Percentiles rank a stretch among this genome's conserved stretches.
These are phyloP conservation scores for Amanita rubescens DNA, from an alignment of 768 basidiomycete genomes.

Conservation along the genomic window DNA sequence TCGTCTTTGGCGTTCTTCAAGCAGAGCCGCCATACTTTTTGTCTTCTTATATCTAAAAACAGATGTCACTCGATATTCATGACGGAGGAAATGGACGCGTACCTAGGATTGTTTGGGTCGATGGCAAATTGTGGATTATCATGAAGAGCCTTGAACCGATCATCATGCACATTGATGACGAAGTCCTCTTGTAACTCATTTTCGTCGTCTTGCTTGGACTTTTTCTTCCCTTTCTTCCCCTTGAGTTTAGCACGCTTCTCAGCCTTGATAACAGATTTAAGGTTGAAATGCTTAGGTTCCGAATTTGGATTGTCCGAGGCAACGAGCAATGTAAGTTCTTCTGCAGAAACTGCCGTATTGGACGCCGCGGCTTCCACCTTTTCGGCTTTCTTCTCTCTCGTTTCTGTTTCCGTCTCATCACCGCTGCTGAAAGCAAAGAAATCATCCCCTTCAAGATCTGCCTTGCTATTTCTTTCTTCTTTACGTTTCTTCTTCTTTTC, in stretches of 20 bases:
- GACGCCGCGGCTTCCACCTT: constrained; percentile 1
- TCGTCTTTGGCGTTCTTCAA: constrained; percentile 75
- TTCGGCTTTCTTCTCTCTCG: constrained; percentile 17
- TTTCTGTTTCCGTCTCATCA: constrained; percentile 22
- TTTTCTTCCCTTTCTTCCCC: constrained; percentile 34
- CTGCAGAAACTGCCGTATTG: constrained; percentile 22
- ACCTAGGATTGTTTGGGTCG: constrained; percentile 95
- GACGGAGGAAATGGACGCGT: constrained; percentile 24
- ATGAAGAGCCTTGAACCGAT: constrained; percentile 80
- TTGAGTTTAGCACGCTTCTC: constrained; percentile 46
- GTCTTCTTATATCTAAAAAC: constrained; percentile 81
- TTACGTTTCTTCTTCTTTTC: constrained; percentile 84
- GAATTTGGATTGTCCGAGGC: constrained; percentile 44
- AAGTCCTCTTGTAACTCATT: constrained; percentile 79
- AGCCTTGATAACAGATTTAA: constrained; percentile 81
- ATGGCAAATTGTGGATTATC: constrained; percentile 92
- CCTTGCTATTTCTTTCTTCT: constrained; percentile 30
- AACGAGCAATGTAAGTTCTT: constrained; percentile 60
- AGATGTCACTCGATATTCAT: constrained; percentile 7
- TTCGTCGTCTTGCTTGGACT: constrained; percentile 38
- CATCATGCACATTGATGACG: constrained; percentile 75
- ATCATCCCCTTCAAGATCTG: constrained; percentile 43
- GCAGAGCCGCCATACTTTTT: constrained; percentile 77
- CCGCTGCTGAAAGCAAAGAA: constrained; percentile 65
- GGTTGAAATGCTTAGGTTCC: constrained; percentile 78